Base-by-base conservation (phyloP, 2,329 filamentous ascomycete genomes). In the Exophiala oligosperma region DNA sequence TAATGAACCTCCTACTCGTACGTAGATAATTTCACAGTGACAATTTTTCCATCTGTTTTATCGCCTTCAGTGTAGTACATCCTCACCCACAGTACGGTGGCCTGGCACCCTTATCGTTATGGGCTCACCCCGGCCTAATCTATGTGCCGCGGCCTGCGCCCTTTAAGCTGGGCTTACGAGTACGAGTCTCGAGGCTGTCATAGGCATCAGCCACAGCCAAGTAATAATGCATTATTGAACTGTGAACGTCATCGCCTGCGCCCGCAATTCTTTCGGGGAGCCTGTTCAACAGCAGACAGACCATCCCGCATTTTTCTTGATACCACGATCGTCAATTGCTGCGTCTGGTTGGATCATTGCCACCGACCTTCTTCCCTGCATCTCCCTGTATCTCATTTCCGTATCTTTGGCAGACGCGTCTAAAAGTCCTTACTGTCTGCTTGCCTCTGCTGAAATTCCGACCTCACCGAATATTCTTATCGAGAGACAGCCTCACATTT, bases 291-390 rank as follows among this genome's bases (percentile, higher is more conserved):
- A 48, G 46, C 44, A 47, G 38, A 46, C 44, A 47, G 38, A 46
- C 51, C 57, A 62, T 61, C 59, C 54, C 56, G 59, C 59, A 61
- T 50, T 54, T 49, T 52, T 37, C 38, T 41, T 40, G 50, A 54
- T 54, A 52, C 55, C 61, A 63, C 61, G 61, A 63, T 56, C 52
- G 56, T 48, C 47, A 57, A 50, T 52, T 52, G 21, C 55, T 49
- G 49, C 52, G n/a, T 57, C 52, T 54, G 61, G 59, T 63, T 63
- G 61, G 61, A 63, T 60, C 29, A 11, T 35, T 35, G 29, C 29
- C 2, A 56, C 49, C 12, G 17, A 41, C 38, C n/a, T 41, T 17
- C 38, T 41, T 54, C 41, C 35, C 54, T 48, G 32, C 44, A 44
- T 46, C 52, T 24, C 12, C 51, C 44, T 24, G 51, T 35, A 38